Conservation (phyloP, 2,329 filamentous ascomycete genomes). For the Talaromyces sp. region DNA sequence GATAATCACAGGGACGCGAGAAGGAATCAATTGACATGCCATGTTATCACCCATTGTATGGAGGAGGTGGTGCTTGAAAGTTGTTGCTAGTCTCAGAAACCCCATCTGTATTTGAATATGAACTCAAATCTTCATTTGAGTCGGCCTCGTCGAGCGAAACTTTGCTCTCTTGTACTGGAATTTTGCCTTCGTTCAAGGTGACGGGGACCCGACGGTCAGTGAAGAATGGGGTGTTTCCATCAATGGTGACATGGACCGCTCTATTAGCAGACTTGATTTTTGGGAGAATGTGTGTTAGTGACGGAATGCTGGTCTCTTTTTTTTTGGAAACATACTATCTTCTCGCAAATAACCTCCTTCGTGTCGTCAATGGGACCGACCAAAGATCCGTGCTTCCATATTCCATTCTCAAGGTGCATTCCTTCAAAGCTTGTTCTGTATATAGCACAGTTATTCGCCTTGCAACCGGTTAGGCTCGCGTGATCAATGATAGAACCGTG, state of each 20-base stretch:
- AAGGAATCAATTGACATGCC: neutral
- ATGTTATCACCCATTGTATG: neutral
- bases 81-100: neutral
- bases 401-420: constrained; percentile 14
- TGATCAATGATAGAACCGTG: neutral
- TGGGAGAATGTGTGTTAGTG: neutral
- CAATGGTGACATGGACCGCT: neutral
- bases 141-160: neutral
- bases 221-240: neutral
- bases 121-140: neutral
- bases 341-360: constrained; percentile 1
- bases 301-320: neutral
- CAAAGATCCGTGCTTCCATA: constrained; percentile 13
- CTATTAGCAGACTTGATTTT: neutral
- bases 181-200: neutral
- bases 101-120: neutral
- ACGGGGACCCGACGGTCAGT: neutral
- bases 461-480: constrained; percentile 9
- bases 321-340: neutral
- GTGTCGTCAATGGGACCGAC: constrained; percentile 11
- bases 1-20: neutral
- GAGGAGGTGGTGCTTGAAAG: neutral
- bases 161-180: neutral
- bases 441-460: constrained; percentile 13
- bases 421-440: constrained; percentile 10